phyloP scores from a whole-genome alignment of 805 yeast species.

The Saccharomycopsis schoenii region DNA sequence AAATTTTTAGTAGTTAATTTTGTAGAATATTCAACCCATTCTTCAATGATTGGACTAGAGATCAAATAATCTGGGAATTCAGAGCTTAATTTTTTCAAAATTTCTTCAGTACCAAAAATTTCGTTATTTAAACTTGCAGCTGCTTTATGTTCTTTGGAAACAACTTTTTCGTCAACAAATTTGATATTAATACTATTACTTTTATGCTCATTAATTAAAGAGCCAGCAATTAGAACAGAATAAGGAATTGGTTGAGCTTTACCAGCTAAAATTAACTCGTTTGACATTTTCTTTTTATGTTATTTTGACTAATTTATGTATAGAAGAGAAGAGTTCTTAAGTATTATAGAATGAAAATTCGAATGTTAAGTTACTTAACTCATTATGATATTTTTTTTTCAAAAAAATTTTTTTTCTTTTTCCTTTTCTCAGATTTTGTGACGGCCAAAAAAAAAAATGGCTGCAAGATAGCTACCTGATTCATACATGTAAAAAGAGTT shows the following conservation, averaged over 20 bases:
- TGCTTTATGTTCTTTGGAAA: slow-evolving; percentile 33
- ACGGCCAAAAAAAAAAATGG: not conserved
- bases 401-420: not conserved
- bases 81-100: slow-evolving; percentile 40
- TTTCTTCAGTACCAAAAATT: slow-evolving; percentile 32
- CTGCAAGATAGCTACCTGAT: not conserved
- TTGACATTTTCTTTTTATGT: not conserved
- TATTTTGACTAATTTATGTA: not conserved
- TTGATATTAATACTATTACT: slow-evolving; percentile 47
- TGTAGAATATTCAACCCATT: slow-evolving; percentile 61
- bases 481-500: no score
- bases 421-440: not conserved
- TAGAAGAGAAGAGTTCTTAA: not conserved
- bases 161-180: slow-evolving; percentile 63
- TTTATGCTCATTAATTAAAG: slow-evolving; percentile 49
- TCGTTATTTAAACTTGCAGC: slow-evolving; percentile 35
- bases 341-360: no score
- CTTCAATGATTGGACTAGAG: slow-evolving; percentile 31
- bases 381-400: not conserved
- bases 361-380: no score
- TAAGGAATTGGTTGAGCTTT: slow-evolving; percentile 82
- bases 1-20: slow-evolving; percentile 75
- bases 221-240: slow-evolving; percentile 67
- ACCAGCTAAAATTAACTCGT: slow-evolving; percentile 65
- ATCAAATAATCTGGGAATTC: slow-evolving; percentile 38